These are phyloP conservation scores for Didymella arachidicola DNA, from an alignment of 2,329 filamentous ascomycete genomes.

Conservation along the genomic window DNA sequence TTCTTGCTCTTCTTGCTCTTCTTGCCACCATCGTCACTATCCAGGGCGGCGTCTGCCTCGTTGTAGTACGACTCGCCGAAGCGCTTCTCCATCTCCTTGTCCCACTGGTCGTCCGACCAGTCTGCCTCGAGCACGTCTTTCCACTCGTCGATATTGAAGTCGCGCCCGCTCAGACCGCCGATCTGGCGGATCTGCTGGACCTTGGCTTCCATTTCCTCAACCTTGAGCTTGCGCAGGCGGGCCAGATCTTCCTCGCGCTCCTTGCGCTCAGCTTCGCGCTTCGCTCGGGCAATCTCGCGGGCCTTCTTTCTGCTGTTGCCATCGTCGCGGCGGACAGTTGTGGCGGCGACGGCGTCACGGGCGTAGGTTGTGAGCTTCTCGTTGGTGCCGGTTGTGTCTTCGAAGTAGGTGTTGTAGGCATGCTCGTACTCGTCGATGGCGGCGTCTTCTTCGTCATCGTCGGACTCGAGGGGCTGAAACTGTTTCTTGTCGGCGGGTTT, in stretches of 20 bases:
- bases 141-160: slow-evolving; percentile 80
- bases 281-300: slow-evolving; percentile 78
- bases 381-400: slow-evolving; percentile 87
- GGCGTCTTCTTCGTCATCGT: slow-evolving; percentile 79
- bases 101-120: slow-evolving; percentile 91
- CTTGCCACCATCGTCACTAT: slow-evolving; percentile 42
- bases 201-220: slow-evolving; percentile 89
- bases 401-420: slow-evolving; percentile 95
- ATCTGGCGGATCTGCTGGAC: slow-evolving; percentile 88
- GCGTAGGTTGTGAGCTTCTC: slow-evolving; percentile 88
- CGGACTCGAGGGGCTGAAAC: slow-evolving; percentile 87
- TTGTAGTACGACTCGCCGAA: slow-evolving; percentile 95
- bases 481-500: slow-evolving; percentile 70
- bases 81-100: slow-evolving; percentile 83
- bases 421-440: slow-evolving; percentile 87
- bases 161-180: slow-evolving; percentile 76
- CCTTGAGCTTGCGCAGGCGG: slow-evolving; percentile 82
- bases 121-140: slow-evolving; percentile 82
- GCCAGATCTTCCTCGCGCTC: slow-evolving; percentile 82
- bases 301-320: slow-evolving; percentile 77
- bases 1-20: slow-evolving; percentile 70
- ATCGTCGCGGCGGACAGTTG: slow-evolving; percentile 86
- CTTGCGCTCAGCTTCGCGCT: slow-evolving; percentile 79
- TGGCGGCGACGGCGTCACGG: slow-evolving; percentile 80
- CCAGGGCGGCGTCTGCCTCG: slow-evolving; percentile 61